Evolutionary conservation across 176 grass and related monocot species (phyloP).

Genomic region (Stipa capillata): DNA sequence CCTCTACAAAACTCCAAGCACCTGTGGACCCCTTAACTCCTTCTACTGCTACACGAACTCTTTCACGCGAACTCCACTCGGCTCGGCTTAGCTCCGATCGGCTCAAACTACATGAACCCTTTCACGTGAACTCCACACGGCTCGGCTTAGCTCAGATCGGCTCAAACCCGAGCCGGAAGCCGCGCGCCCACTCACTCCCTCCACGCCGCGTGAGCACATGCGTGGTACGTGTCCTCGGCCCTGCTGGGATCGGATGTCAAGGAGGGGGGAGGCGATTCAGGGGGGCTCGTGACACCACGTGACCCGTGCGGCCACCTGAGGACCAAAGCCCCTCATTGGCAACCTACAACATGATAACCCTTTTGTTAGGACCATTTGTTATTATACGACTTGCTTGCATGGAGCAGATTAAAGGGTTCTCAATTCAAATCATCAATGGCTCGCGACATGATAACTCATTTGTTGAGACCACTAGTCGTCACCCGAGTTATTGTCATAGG

Average conservation of each 20-base stretch:
- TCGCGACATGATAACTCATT: too few species aligned
- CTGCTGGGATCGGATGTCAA: not conserved
- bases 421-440: too few species aligned
- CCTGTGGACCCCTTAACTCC: not conserved
- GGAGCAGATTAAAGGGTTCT: too few species aligned
- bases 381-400: too few species aligned
- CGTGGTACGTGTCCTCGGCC: not conserved
- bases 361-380: too few species aligned
- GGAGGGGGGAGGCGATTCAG: not conserved
- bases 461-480: too few species aligned
- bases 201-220: constrained; percentile 24
- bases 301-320: constrained; percentile 21
- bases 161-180: not conserved
- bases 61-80: not conserved
- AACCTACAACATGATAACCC: too few species aligned
- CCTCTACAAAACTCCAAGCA: not conserved
- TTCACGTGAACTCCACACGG: too few species aligned
- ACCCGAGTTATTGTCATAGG: too few species aligned
- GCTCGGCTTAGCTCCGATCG: too few species aligned
- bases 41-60: not conserved
- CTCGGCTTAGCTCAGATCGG: not conserved
- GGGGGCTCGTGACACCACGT: constrained; percentile 41
- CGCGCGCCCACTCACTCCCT: not conserved
- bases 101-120: too few species aligned
- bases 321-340: not conserved